phyloP scores from a whole-genome alignment of 75 land plant species.

The Pseudotsuga menziesii region DNA sequence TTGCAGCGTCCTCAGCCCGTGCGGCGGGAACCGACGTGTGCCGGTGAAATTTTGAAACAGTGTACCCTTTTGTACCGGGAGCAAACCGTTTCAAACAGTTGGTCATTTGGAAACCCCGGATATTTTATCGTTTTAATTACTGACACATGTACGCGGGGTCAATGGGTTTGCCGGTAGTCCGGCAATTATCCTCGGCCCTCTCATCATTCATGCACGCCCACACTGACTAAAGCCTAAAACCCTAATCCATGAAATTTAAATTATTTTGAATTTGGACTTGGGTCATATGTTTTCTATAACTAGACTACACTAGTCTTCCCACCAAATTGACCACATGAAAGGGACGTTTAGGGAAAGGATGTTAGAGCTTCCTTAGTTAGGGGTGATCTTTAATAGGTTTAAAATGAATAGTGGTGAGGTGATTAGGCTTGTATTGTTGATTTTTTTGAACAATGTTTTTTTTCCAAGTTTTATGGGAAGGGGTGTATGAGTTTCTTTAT shows the following conservation, averaged over 20 bases:
- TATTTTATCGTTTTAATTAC: background rate
- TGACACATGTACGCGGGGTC: constrained; percentile 2
- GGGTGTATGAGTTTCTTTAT: no score
- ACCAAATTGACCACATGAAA: background rate
- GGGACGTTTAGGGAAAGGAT: no score
- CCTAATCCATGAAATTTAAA: constrained; percentile 6
- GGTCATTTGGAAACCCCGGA: no score
- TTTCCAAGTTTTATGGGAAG: no score
- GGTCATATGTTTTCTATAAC: background rate
- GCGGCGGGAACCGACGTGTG: background rate
- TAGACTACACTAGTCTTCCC: background rate
- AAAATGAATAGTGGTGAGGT: no score
- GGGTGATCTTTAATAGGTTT: no score
- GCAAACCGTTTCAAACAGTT: no score
- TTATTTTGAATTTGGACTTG: background rate
- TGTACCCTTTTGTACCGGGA: background rate
- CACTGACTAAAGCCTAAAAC: constrained; percentile 9
- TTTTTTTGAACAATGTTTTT: no score
- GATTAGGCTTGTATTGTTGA: no score
- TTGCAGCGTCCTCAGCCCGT: constrained; percentile 7
- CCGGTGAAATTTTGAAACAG: constrained; percentile 5
- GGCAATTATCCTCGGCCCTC: background rate
- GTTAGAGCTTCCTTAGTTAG: no score
- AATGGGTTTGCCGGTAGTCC: constrained; percentile 9
- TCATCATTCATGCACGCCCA: constrained; percentile 5